Evolutionary conservation across 345 rosid genomes (phyloP), one percentile per base, ranked within the genome.

Genomic region (Kernera saxatilis): DNA sequence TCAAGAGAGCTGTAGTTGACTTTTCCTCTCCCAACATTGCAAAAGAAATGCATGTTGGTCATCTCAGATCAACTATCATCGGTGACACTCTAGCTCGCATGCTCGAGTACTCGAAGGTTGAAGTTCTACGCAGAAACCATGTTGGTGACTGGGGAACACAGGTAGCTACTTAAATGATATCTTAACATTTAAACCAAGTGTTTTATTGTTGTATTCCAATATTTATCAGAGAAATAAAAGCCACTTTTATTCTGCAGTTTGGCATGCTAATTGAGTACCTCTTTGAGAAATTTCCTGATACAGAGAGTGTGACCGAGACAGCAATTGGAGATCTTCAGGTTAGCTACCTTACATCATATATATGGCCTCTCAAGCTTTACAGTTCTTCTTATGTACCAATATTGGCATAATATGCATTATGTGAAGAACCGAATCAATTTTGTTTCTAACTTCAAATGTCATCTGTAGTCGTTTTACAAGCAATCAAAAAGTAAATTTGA

Each of bases 121-220:
- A 89, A 40, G 97, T 94, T 72, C 89, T 94, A 36, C 90, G 99
- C 18, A 82, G 98, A 61, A 93, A 93, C 81, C 98, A 93, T 85
- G 98, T 93, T 80, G 98, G 98, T 72, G 99, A 94, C 53, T 94
- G 99, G 99, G 99, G 99, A 55, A 94, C 99, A 64, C 99, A 94
- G 95, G 98, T 93, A 74, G 46, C 37, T 73, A n/a, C 49, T 44
- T 77, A 22, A 64, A 71, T 35, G 14, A 14, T 45, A 51, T 35
- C 1, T 36, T 52, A 57, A 26, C 61, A 44, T 45, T 45, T 13
- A 10, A 45, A 52, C 39, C 19, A 3, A 27, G n/a, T 48, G n/a
- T 43, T 11, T 32, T 5, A 5, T 45, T 52, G 21, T 51, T 67
- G 48, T 41, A 17, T 41, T 52, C 40, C 18, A 61, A 5, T 60